These are phyloP conservation scores for Bipolaris gigantea DNA, from an alignment of 2,329 filamentous ascomycete species.

Conservation along the genomic window DNA sequence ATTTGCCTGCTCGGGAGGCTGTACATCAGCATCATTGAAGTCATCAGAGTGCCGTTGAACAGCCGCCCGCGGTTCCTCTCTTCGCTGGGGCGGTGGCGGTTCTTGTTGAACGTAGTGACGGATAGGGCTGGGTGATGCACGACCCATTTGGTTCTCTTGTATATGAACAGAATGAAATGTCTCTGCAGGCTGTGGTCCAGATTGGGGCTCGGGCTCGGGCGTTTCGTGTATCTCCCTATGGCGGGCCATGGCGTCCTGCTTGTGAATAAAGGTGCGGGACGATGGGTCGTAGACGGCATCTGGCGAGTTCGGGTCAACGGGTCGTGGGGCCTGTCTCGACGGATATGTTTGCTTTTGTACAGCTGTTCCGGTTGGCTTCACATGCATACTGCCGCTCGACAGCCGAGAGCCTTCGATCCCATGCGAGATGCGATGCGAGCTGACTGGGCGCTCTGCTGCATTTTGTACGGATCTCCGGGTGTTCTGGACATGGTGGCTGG, in stretches of 20 bases:
- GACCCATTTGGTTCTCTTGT: slow-evolving; percentile 11
- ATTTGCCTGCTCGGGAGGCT: slow-evolving; percentile 28
- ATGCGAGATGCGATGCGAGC: slow-evolving; percentile 43
- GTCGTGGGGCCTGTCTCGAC: slow-evolving; percentile 21
- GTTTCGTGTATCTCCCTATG: slow-evolving; percentile 37
- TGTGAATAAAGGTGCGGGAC: slow-evolving; percentile 42
- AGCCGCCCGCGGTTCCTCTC: slow-evolving; percentile 12
- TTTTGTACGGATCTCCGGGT: slow-evolving; percentile 41
- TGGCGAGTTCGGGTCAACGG: slow-evolving; percentile 43
- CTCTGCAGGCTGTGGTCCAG: slow-evolving; percentile 25
- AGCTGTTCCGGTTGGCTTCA: slow-evolving; percentile 53
- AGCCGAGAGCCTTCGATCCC: slow-evolving; percentile 47
- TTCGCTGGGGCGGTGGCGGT: slow-evolving; percentile 14
- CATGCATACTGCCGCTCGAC: slow-evolving; percentile 56
- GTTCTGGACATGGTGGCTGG: slow-evolving; percentile 23
- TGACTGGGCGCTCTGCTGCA: slow-evolving; percentile 46
- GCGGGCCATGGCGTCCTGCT: slow-evolving; percentile 41
- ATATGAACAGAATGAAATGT: slow-evolving; percentile 13
- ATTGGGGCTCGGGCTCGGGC: slow-evolving; percentile 25
- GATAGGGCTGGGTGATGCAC: slow-evolving; percentile 24
- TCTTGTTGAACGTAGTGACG: slow-evolving; percentile 17
- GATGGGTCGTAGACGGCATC: slow-evolving; percentile 44
- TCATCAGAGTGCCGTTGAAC: slow-evolving; percentile 45
- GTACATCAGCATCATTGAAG: slow-evolving; percentile 47
- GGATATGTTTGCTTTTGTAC: slow-evolving; percentile 37